Conservation (phyloP, 176 grass and related monocot genomes). For the Triticum monococcum region DNA sequence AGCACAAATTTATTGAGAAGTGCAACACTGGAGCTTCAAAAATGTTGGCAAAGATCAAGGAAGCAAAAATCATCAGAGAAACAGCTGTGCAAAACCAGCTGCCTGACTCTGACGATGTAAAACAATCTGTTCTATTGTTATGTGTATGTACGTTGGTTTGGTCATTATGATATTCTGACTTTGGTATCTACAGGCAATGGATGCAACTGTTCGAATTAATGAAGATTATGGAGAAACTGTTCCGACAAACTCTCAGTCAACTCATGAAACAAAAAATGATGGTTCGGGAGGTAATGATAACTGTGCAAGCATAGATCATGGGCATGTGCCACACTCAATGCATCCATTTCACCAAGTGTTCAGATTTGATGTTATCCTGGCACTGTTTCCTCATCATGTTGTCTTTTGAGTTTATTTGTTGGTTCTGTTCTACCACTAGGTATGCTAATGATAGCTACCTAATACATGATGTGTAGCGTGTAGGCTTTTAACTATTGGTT, state of each 20-base stretch:
- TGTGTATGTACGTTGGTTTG: conserved; percentile 34
- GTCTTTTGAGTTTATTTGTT: conserved; percentile 14
- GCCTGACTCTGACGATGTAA: conserved; percentile 59
- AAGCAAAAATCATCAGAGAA: conserved; percentile 79
- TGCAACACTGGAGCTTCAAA: conserved; percentile 91
- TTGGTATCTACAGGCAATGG: conserved; percentile 47
- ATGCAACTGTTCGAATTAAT: conserved; percentile 55
- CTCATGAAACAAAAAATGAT: conserved; percentile 45
- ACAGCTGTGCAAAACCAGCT: conserved; percentile 54
- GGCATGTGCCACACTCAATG: background rate
- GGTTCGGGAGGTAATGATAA: conserved; percentile 46
- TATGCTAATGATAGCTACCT: conserved; percentile 9
- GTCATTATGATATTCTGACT: conserved; percentile 27
- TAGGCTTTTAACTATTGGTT: background rate
- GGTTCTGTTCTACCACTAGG: conserved; percentile 18
- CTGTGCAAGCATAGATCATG: conserved; percentile 1
- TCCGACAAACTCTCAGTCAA: conserved; percentile 48
- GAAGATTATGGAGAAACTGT: conserved; percentile 65
- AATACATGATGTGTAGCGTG: background rate
- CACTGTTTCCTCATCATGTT: background rate
- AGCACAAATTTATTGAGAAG: conserved; percentile 99
- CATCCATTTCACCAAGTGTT: background rate
- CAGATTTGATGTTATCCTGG: conserved; percentile 8
- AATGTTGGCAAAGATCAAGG: conserved; percentile 92
- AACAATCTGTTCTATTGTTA: conserved; percentile 15